Evolutionary conservation across 78 protist species (phyloP).

Genomic region (Dictyostelium brefeldianum): DNA sequence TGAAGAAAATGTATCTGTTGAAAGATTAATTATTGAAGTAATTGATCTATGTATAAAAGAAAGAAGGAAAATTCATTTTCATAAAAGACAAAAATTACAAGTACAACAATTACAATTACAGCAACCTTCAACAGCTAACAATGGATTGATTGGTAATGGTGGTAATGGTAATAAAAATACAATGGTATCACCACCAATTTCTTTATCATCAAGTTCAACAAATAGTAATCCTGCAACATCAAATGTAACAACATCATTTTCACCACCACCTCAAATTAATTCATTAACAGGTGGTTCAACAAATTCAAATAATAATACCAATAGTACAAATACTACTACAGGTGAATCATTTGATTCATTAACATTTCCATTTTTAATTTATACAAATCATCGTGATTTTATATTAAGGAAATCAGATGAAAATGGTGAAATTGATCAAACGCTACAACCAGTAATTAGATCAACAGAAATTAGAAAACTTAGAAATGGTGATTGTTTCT

Average conservation of each 20-base stretch:
- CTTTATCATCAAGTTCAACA: neutral
- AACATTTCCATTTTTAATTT: conserved; percentile 19
- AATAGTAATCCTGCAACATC: neutral
- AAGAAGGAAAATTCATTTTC: conserved; percentile 19
- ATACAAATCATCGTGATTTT: conserved; percentile 24
- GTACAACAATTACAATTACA: neutral
- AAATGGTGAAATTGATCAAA: conserved; percentile 50
- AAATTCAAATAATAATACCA: neutral
- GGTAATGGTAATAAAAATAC: neutral
- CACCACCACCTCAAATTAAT: neutral
- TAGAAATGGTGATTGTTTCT: conserved; percentile 9
- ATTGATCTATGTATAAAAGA: conserved; percentile 60
- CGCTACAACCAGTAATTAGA: conserved; percentile 3
- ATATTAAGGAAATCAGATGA: conserved; percentile 21
- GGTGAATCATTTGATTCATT: neutral
- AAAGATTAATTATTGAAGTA: conserved; percentile 35
- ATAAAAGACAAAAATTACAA: neutral
- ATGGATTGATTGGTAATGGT: neutral
- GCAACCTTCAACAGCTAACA: neutral
- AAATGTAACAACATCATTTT: neutral
- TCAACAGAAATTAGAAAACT: conserved; percentile 24
- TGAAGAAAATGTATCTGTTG: conserved; percentile 47
- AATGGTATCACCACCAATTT: neutral
- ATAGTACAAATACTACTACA: neutral
- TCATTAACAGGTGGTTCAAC: neutral